Evolutionary conservation across 2,329 filamentous ascomycete genomes (phyloP).

Genomic region (Fusarium virguliforme): DNA sequence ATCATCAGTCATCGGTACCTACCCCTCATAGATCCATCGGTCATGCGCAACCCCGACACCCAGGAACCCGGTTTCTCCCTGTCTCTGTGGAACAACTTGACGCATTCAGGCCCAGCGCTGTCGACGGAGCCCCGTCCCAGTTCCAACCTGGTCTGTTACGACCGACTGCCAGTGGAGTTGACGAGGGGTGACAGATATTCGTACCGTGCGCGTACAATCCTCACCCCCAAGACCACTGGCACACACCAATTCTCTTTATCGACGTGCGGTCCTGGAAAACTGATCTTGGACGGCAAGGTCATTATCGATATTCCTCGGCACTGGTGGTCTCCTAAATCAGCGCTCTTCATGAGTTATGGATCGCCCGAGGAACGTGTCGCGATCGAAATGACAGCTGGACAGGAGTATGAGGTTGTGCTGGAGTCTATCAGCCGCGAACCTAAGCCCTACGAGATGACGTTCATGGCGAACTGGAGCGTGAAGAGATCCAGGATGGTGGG

Average conservation of each 20-base stretch:
- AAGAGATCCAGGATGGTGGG: conserved; percentile 39
- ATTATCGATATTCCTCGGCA: conserved; percentile 34
- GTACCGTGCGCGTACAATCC: conserved; percentile 23
- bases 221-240: conserved; percentile 31
- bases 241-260: conserved; percentile 34
- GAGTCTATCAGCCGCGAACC: conserved; percentile 36
- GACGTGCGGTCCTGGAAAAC: conserved; percentile 27
- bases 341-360: conserved; percentile 41
- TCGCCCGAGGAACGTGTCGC: conserved; percentile 29
- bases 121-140: conserved; percentile 35
- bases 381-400: conserved; percentile 31
- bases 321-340: conserved; percentile 41
- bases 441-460: conserved; percentile 33
- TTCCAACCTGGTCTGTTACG: conserved; percentile 40
- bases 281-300: conserved; percentile 29
- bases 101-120: conserved; percentile 29
- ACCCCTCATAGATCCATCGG: conserved; percentile 18
- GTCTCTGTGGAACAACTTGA: conserved; percentile 32
- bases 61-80: conserved; percentile 27
- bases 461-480: conserved; percentile 30
- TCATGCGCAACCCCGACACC: conserved; percentile 33
- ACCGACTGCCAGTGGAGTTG: conserved; percentile 34
- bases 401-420: conserved; percentile 26
- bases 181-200: conserved; percentile 40
- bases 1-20: conserved; percentile 36